These are phyloP conservation scores for Blepharisma undulans DNA, from an alignment of 169 alveolate genomes.

Conservation along the genomic window DNA sequence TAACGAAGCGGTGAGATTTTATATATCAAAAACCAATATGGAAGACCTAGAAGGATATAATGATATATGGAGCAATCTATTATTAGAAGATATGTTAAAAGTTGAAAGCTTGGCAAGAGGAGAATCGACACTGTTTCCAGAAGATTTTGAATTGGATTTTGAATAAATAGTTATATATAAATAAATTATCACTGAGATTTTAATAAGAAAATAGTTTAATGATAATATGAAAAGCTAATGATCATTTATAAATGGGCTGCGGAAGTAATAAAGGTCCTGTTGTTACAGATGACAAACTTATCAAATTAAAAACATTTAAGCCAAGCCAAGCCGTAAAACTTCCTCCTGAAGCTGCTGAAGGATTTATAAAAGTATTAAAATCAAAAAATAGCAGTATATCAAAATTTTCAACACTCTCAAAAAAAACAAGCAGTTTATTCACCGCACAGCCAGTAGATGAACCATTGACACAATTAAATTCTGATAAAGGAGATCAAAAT, in stretches of 20 bases:
- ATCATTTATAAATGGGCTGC: not conserved
- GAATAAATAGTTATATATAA: not conserved
- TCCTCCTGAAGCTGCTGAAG: not conserved
- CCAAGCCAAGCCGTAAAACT: not conserved
- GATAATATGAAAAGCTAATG: not conserved
- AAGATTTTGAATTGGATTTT: not conserved
- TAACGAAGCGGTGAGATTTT: slow-evolving; percentile 53
- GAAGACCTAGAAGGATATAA: slow-evolving; percentile 75
- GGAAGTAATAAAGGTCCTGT: not conserved
- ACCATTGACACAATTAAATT: not conserved
- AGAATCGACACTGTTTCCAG: not conserved
- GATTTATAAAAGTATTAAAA: not conserved
- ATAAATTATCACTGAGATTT: not conserved
- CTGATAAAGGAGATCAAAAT: not conserved
- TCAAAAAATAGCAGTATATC: not conserved
- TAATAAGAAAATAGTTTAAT: not conserved
- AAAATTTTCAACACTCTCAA: not conserved
- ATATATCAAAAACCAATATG: slow-evolving; percentile 48
- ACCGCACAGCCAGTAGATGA: not conserved
- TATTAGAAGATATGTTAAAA: not conserved
- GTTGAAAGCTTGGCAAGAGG: not conserved
- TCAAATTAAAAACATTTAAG: not conserved
- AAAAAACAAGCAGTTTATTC: not conserved
- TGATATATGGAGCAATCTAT: slow-evolving; percentile 69
- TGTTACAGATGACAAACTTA: not conserved